phyloP scores from a whole-genome alignment of 2,329 filamentous ascomycete genomes.

The Sordariomycetes sp. region DNA sequence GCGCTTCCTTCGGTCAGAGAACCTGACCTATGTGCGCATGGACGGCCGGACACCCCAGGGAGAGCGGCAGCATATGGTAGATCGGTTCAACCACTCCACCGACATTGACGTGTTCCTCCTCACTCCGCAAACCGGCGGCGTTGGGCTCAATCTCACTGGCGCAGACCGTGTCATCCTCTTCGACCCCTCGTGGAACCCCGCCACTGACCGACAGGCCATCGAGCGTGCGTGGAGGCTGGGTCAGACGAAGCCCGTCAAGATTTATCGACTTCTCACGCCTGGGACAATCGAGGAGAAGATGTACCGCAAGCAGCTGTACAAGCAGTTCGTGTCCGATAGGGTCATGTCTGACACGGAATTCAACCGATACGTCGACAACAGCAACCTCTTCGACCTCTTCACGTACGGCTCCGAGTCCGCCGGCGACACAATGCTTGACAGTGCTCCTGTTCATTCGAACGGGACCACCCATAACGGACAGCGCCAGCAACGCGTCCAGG shows the following conservation, averaged over 20 bases:
- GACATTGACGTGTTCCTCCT: slow-evolving; percentile 80
- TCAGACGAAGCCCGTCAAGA: slow-evolving; percentile 89
- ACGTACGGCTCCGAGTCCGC: slow-evolving; percentile 29
- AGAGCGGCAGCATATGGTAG: slow-evolving; percentile 78
- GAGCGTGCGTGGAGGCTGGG: slow-evolving; percentile 93
- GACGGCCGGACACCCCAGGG: slow-evolving; percentile 87
- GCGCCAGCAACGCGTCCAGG: too few relatives aligned
- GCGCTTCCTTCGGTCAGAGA: slow-evolving; percentile 60
- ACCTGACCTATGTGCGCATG: slow-evolving; percentile 76
- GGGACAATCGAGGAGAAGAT: slow-evolving; percentile 99
- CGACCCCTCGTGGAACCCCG: slow-evolving; percentile 98
- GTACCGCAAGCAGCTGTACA: slow-evolving; percentile 96
- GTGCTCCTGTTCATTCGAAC: neutral
- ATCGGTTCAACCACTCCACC: slow-evolving; percentile 79
- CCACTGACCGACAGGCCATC: slow-evolving; percentile 87
- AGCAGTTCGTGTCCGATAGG: slow-evolving; percentile 95
- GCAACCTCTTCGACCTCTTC: slow-evolving; percentile 87
- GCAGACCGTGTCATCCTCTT: slow-evolving; percentile 96
- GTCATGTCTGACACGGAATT: slow-evolving; percentile 92
- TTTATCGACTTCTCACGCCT: slow-evolving; percentile 95
- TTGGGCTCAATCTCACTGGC: slow-evolving; percentile 90
- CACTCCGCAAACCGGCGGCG: slow-evolving; percentile 88
- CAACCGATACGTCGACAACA: slow-evolving; percentile 79
- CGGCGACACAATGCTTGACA: neutral
- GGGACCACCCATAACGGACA: neutral